phyloP scores from a whole-genome alignment of 257 asterid species.

The Echium plantagineum region DNA sequence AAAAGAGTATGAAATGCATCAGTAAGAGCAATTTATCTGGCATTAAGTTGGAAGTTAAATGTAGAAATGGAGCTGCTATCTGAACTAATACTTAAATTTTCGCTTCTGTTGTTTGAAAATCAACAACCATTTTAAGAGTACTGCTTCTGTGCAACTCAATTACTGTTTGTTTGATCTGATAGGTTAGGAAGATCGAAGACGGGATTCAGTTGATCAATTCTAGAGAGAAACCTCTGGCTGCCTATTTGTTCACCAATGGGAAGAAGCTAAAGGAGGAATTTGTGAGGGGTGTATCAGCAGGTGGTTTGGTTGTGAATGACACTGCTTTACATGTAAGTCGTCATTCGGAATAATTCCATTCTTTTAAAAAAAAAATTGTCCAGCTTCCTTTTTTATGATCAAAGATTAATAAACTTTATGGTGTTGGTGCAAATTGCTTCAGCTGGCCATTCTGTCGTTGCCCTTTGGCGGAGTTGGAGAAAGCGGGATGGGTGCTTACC shows the following conservation, averaged over 20 bases:
- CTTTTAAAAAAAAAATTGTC: too few species aligned
- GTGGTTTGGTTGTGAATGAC: slow-evolving; percentile 63
- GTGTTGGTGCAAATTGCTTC: too few species aligned
- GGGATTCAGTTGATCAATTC: slow-evolving; percentile 40
- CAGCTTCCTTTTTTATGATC: too few species aligned
- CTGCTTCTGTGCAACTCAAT: slow-evolving; percentile 7
- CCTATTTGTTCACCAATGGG: slow-evolving; percentile 72
- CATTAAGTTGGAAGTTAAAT: too few species aligned
- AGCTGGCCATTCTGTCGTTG: too few species aligned
- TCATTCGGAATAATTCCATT: too few species aligned
- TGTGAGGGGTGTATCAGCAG: slow-evolving; percentile 51
- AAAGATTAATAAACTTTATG: too few species aligned
- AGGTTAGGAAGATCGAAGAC: slow-evolving; percentile 68
- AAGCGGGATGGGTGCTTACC: slow-evolving; percentile 95
- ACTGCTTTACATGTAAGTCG: slow-evolving; percentile 52
- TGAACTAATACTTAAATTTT: too few species aligned
- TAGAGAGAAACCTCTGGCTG: slow-evolving; percentile 86
- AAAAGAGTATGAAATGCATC: too few species aligned
- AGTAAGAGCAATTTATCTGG: too few species aligned
- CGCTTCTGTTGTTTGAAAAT: slow-evolving; percentile 5
- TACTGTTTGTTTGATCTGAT: neutral
- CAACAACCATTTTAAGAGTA: slow-evolving; percentile 1
- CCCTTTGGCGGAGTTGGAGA: slow-evolving; percentile 86
- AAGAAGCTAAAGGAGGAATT: slow-evolving; percentile 66
- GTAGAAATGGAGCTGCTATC: too few species aligned